phyloP scores from a whole-genome alignment of 2,329 filamentous ascomycete genomes.

The Hymenoscyphus fraxineus region DNA sequence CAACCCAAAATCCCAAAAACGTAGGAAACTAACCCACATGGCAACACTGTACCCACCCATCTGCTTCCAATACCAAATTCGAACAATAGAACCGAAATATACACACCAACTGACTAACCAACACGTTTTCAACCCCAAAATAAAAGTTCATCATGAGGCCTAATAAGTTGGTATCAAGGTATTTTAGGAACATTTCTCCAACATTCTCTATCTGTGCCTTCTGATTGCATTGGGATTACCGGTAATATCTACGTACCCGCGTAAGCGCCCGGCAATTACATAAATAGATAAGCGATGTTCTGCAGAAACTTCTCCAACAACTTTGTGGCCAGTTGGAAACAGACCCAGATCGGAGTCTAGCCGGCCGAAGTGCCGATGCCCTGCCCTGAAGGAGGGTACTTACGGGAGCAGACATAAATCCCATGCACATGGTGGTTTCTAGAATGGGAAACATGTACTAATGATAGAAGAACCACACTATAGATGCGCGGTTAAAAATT shows the following conservation, averaged over 20 bases:
- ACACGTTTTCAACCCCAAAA: background rate
- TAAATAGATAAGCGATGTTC: conserved; percentile 5
- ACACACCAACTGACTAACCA: background rate
- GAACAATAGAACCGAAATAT: background rate
- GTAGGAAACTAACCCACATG: background rate
- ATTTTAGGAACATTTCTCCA: background rate
- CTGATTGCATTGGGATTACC: background rate
- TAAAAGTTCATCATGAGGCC: background rate
- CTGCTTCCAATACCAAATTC: background rate
- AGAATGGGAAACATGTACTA: conserved; percentile 2
- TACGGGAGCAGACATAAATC: background rate
- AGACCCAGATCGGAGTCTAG: background rate
- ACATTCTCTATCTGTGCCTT: conserved; percentile 1
- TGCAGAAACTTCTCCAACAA: background rate
- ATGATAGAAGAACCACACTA: conserved; percentile 2
- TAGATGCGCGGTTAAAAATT: background rate
- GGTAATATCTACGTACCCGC: background rate
- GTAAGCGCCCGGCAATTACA: conserved; percentile 7
- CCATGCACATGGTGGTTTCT: background rate
- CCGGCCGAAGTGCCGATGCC: background rate
- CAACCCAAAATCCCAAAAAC: background rate
- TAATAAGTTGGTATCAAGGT: background rate
- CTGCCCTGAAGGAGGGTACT: background rate
- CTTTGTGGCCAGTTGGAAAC: conserved; percentile 1
- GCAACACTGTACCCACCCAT: background rate